Evolutionary conservation across 768 basidiomycete genomes (phyloP).

Genomic region (Rhodotorula taiwanensis): DNA sequence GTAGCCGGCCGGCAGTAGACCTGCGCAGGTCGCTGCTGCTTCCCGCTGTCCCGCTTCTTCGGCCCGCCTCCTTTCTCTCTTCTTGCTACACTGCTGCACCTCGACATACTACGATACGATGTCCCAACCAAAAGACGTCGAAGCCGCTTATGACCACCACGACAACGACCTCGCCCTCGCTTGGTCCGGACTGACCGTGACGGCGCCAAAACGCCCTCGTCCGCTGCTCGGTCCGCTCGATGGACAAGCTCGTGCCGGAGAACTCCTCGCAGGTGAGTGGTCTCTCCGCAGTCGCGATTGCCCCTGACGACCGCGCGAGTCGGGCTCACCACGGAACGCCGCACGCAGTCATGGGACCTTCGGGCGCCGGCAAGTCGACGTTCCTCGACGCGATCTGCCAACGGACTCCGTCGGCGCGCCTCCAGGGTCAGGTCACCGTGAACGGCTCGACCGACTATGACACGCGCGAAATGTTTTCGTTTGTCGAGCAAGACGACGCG

Average conservation of each 20-base stretch:
- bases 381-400: conserved; percentile 44
- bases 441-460: conserved; percentile 32
- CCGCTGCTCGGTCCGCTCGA: conserved; percentile 36
- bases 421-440: conserved; percentile 32
- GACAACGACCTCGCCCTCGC: background rate
- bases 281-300: background rate
- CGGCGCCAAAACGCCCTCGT: conserved; percentile 2
- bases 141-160: too few relatives aligned
- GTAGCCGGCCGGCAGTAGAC: too few relatives aligned
- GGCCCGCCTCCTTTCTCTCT: too few relatives aligned
- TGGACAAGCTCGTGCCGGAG: conserved; percentile 31
- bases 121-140: too few relatives aligned
- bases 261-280: conserved; percentile 41
- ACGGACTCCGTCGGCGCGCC: conserved; percentile 36
- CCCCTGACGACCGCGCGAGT: background rate
- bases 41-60: too few relatives aligned
- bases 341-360: conserved; percentile 30
- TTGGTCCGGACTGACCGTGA: conserved; percentile 12
- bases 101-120: too few relatives aligned
- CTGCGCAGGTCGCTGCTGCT: too few relatives aligned
- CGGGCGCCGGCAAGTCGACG: conserved; percentile 45
- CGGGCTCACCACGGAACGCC: too few relatives aligned
- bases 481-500: conserved; percentile 60
- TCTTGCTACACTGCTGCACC: too few relatives aligned
- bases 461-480: conserved; percentile 51